A percentile compares a stretch with the other conserved stretches of the same genome.
phyloP scores from a whole-genome alignment of 257 asterid species.

The Salvia miltiorrhiza region DNA sequence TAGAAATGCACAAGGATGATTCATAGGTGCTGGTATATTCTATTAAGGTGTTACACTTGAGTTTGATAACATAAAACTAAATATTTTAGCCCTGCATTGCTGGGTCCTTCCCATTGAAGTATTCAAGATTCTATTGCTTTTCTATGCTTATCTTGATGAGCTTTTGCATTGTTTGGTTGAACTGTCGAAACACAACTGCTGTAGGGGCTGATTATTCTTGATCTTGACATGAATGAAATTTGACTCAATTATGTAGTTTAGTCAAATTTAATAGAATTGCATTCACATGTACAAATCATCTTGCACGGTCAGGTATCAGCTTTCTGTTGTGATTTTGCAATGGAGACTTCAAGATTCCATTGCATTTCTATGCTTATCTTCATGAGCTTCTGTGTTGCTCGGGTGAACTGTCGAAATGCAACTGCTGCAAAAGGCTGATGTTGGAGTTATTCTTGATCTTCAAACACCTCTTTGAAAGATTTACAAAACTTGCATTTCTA shows the following conservation, averaged over 20 bases:
- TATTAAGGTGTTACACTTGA: too few relatives aligned
- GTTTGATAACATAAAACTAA: too few relatives aligned
- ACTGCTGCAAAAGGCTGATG: background rate
- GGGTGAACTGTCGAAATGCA: background rate
- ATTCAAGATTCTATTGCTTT: background rate
- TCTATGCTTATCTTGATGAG: background rate
- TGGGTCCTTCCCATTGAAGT: background rate
- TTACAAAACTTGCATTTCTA: background rate
- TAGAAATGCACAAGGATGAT: too few relatives aligned
- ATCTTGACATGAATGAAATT: too few relatives aligned
- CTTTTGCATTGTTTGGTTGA: background rate
- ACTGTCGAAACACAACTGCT: background rate
- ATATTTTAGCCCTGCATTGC: background rate
- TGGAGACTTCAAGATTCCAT: background rate
- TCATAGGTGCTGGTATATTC: too few relatives aligned
- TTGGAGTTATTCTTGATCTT: conserved; percentile 8
- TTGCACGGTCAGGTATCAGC: too few relatives aligned
- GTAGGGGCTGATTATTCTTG: conserved; percentile 2
- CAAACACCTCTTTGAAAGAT: background rate
- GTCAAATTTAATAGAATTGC: too few relatives aligned
- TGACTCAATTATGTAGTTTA: too few relatives aligned
- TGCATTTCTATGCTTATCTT: background rate
- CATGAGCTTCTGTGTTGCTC: background rate
- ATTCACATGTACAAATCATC: too few relatives aligned
- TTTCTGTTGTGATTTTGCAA: too few relatives aligned